A percentile compares a stretch with the other conserved stretches of the same genome.
Evolutionary conservation across 371 early-diverging fungal species (phyloP).

Genomic region (Thermomucor indicae-seudaticae): DNA sequence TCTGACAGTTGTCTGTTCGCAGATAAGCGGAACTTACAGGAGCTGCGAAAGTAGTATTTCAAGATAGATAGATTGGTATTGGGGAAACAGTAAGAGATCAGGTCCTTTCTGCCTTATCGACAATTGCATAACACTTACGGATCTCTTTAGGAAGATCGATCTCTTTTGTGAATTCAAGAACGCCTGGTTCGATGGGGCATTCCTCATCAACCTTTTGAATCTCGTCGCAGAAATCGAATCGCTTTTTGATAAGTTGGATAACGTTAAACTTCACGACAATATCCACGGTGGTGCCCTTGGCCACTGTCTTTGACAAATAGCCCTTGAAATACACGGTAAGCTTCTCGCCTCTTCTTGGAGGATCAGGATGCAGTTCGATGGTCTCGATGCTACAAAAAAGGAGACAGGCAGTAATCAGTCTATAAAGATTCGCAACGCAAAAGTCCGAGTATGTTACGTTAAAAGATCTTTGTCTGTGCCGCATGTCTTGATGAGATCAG

Average conservation of each 20-base stretch:
- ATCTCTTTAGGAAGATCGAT: conserved; percentile 56
- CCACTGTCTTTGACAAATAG: conserved; percentile 30
- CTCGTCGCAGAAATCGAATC: conserved; percentile 53
- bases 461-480: no score
- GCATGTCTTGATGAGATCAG: no score
- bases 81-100: no score
- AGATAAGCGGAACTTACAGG: no score
- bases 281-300: conserved; percentile 44
- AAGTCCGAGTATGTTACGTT: no score
- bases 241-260: conserved; percentile 30
- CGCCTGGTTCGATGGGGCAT: conserved; percentile 54
- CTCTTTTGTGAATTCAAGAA: conserved; percentile 29
- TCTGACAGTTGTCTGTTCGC: no score
- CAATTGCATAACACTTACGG: conserved; percentile 24
- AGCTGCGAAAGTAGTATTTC: no score
- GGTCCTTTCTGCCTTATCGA: neutral
- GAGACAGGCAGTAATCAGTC: no score
- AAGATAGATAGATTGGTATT: no score
- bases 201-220: conserved; percentile 40
- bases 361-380: conserved; percentile 50
- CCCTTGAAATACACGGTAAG: conserved; percentile 54
- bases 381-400: conserved; percentile 39
- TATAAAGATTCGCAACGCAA: no score
- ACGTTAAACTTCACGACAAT: conserved; percentile 49
- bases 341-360: conserved; percentile 38